phyloP scores from a whole-genome alignment of 73 alveolate genomes.

The Paramecium tetraurelia region DNA sequence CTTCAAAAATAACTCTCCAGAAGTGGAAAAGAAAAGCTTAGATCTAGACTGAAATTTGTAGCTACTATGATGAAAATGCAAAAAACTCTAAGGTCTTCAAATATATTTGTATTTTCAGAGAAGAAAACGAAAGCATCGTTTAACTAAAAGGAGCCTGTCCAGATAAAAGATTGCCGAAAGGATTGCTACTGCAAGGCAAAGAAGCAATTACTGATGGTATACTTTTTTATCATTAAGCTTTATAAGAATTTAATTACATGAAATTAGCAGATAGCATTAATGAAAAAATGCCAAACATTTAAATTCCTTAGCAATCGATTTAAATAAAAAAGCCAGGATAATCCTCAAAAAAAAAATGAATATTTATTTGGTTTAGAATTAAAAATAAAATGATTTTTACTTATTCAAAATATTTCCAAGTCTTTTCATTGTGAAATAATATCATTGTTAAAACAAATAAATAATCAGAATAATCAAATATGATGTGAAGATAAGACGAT shows the following conservation, averaged over 20 bases:
- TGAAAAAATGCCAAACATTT: constrained; percentile 28
- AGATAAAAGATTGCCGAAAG: constrained; percentile 89
- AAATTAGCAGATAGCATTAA: constrained; percentile 28
- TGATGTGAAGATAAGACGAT: no score
- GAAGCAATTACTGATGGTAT: constrained; percentile 60
- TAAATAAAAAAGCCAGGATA: constrained; percentile 29
- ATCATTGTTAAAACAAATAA: no score
- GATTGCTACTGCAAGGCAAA: constrained; percentile 78
- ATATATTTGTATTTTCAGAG: not conserved
- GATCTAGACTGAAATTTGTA: constrained; percentile 48
- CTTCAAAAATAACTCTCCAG: not conserved
- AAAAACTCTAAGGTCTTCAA: constrained; percentile 36
- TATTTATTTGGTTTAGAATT: not conserved
- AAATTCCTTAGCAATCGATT: not conserved
- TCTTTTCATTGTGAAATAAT: no score
- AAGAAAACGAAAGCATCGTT: constrained; percentile 87
- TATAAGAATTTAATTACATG: not conserved
- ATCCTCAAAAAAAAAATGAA: not conserved
- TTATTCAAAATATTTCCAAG: no score
- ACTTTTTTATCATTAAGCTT: not conserved
- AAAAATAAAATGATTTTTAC: no score
- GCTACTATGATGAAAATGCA: constrained; percentile 60
- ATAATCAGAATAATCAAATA: no score
- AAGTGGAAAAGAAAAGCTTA: not conserved
- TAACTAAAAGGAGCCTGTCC: constrained; percentile 94